phyloP scores from a whole-genome alignment of 164 flowering plant genomes.

The Cinnamomum micranthum region DNA sequence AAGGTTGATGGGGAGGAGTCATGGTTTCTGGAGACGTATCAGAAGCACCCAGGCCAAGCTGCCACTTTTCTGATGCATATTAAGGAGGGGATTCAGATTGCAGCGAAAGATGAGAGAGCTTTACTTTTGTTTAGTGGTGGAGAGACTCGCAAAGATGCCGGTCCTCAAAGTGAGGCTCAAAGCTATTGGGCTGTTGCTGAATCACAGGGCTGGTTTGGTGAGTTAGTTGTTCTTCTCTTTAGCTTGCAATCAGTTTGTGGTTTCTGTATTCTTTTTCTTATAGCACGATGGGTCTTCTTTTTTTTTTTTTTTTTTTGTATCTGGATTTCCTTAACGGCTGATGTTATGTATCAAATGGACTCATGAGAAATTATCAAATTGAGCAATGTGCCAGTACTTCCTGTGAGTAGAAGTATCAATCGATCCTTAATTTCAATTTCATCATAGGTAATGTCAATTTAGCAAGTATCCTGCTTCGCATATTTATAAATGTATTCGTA shows the following conservation, averaged over 20 bases:
- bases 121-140: slow-evolving; percentile 96
- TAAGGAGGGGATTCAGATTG: slow-evolving; percentile 64
- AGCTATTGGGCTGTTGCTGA: slow-evolving; percentile 98
- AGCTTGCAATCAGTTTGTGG: not conserved
- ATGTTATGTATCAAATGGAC: too few species aligned
- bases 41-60: slow-evolving; percentile 90
- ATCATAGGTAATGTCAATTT: too few species aligned
- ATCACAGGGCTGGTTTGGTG: slow-evolving; percentile 92
- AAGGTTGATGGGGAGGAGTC: slow-evolving; percentile 76
- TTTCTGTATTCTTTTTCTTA: too few species aligned
- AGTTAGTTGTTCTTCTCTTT: slow-evolving; percentile 25
- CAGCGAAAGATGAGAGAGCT: slow-evolving; percentile 64
- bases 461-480: too few species aligned
- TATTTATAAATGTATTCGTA: too few species aligned
- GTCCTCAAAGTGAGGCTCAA: slow-evolving; percentile 98
- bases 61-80: slow-evolving; percentile 76
- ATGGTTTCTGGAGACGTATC: slow-evolving; percentile 90
- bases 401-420: too few species aligned
- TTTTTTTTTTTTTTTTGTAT: not conserved
- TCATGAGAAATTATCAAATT: too few species aligned
- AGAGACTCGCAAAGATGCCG: slow-evolving; percentile 91
- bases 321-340: too few species aligned
- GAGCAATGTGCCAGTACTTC: too few species aligned
- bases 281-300: not conserved
- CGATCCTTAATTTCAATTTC: too few species aligned